Percentiles rank a stretch among this genome's conserved stretches.
Conservation (phyloP, 1,284 basidiomycete species). For the Neolentinus lepideus region DNA sequence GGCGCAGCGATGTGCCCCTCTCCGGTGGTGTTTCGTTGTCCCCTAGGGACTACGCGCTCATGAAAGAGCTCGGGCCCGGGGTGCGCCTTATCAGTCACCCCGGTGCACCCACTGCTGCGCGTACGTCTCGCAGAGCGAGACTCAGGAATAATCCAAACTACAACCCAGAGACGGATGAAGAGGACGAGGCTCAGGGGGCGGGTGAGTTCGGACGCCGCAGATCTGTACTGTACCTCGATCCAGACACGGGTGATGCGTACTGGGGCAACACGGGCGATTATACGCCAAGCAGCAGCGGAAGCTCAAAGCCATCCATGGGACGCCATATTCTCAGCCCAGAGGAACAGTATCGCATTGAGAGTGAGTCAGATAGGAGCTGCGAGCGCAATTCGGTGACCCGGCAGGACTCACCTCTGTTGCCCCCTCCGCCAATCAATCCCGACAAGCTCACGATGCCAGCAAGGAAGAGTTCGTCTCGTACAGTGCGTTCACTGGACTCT, state of each 20-base stretch:
- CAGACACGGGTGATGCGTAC: not conserved
- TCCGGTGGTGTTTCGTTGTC: not conserved
- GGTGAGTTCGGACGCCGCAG: not conserved
- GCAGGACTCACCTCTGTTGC: conserved; percentile 2
- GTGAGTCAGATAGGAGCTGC: not conserved
- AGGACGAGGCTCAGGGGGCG: not conserved
- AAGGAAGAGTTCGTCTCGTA: conserved; percentile 16
- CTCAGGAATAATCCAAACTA: not conserved
- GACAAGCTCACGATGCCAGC: not conserved
- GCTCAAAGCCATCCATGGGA: not conserved
- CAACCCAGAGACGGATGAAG: not conserved
- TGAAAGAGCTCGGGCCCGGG: not conserved
- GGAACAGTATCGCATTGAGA: not conserved
- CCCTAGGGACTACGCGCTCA: conserved; percentile 1
- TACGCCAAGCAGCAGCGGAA: not conserved
- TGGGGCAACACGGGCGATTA: conserved; percentile 1
- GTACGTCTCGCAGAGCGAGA: not conserved
- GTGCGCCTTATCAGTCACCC: not conserved
- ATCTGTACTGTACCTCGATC: not conserved
- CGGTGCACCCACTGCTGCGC: not conserved
- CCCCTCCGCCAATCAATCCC: conserved; percentile 3
- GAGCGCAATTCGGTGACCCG: not conserved
- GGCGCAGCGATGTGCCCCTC: conserved; percentile 18
- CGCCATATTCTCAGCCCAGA: not conserved
- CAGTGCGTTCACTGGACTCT: conserved; percentile 11